Evolutionary conservation across 352 stramenopile species (phyloP), one percentile per base, ranked within the genome.

Genomic region (Globisporangium polare): DNA sequence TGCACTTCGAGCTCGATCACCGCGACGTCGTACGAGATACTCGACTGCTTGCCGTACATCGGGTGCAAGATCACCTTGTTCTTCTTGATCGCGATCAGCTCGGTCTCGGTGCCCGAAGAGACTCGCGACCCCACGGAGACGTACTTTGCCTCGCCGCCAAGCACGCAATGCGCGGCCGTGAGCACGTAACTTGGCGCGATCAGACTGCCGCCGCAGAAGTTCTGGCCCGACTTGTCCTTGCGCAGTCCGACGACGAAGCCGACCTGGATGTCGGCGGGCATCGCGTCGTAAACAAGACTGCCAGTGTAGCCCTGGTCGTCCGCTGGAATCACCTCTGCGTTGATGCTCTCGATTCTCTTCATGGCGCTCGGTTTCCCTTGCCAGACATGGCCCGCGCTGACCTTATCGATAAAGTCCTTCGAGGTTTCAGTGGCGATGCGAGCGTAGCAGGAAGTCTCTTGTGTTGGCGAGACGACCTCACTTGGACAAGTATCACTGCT

Each of bases 171-270:
- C 3, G 71, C 75, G 1, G 75, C 75, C 4, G 75, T 84, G 31
- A 84, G 65, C 22, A 84, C 71, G 42, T 76, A 81, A 29, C 68
- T 71, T 3, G 73, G 54, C 12, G 74, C 62, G 51, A 84, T 84
- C 31, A 84, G 61, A 26, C 63, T 73, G 27, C 75, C 72, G 17
- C 75, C 75, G 54, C 75, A 84, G 46, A 74, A 81, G 61, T 78
- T 77, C 33, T 75, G 62, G 0, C 69, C 58, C 27, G 68, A 64
- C 7, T 55, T 62, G 13, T 71, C 62, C 7, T 66, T 63, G 24
- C 71, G 71, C 2, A 77, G 65, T 1, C 71, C 71, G n/a, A 77
- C 67, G 10, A 77, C 67, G 47, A 77, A 77, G 50, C 69, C 69
- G 7, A 77, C 56, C 3, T 53, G 45, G 20, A 62, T 53, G 6